Evolutionary conservation across 2,329 filamentous ascomycete species (phyloP).

Genomic region (Monilinia fructicola): DNA sequence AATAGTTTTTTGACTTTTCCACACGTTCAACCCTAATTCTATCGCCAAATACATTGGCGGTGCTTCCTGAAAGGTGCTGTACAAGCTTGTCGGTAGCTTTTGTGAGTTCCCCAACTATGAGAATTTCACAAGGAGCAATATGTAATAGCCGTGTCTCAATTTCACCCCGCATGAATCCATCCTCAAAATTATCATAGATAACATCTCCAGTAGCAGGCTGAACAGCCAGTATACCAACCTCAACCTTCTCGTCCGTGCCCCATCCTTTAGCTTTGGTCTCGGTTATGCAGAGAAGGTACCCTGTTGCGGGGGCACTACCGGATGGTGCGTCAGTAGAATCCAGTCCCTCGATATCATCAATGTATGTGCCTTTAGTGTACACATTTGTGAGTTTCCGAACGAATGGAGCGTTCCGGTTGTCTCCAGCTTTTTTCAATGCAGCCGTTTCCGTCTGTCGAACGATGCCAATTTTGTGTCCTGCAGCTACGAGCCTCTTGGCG

Average conservation of each 20-base stretch:
- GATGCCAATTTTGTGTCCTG: constrained; percentile 93
- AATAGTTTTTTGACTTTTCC: constrained; percentile 71
- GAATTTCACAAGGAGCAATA: constrained; percentile 91
- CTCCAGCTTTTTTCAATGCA: constrained; percentile 89
- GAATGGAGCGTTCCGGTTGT: constrained; percentile 92
- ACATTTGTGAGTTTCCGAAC: constrained; percentile 90
- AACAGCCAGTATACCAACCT: constrained; percentile 88
- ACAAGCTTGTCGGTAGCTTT: constrained; percentile 91
- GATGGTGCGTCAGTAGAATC: constrained; percentile 56
- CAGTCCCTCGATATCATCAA: constrained; percentile 86
- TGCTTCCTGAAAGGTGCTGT: constrained; percentile 83
- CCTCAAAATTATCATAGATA: constrained; percentile 92
- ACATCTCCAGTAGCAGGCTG: constrained; percentile 95
- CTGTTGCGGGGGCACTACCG: constrained; percentile 63
- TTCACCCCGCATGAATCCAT: constrained; percentile 95
- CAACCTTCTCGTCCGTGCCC: constrained; percentile 89
- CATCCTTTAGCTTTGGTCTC: constrained; percentile 76
- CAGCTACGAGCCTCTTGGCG: constrained; percentile 85
- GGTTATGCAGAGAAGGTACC: constrained; percentile 91
- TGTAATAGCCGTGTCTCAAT: constrained; percentile 94
- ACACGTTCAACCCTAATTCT: constrained; percentile 81
- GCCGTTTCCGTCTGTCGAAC: constrained; percentile 94
- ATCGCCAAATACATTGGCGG: constrained; percentile 89
- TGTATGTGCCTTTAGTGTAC: constrained; percentile 97
- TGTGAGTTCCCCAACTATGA: constrained; percentile 87